Evolutionary conservation across 129 eudicot species (phyloP), one percentile per base, ranked within the genome.

Genomic region (Heracleum sosnowskyi): DNA sequence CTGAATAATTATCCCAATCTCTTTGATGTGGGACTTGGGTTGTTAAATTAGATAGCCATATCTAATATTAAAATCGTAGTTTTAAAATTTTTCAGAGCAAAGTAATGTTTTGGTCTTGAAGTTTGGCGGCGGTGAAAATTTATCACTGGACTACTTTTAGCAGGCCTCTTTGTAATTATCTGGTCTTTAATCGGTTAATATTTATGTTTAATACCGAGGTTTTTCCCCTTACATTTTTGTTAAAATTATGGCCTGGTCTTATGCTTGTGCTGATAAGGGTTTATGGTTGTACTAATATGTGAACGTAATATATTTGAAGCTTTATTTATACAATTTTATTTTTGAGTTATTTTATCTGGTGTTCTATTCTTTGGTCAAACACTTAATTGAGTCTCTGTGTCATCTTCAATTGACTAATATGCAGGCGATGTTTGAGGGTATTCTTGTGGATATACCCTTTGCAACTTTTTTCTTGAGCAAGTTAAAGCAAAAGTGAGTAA

Each of bases 391-490:
- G 33, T 66, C 75, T 79, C 6, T 3, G 12, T 79, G 73, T 47
- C 24, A n/a, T 47, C 31, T 69, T 71, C 37, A 36, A 51, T 75
- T 78, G n/a, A 1, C 74, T 73, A 42, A 73, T 75, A 41, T 85
- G 83, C 76, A 94, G 98, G 98, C 98, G 76, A 94, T 94, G 98
- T 91, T 89, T 82, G 98, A 94, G 86, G 98, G 98, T 74, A 94
- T 94, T 83, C 92, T 94, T 74, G 98, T 94, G 85, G 98, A 94
- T 80, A 91, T 94, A 80, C 98, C 98, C 68, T 94, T 94, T 86
- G 98, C 98, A 40, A 94, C 98, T 24, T 94, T 94, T 81, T 94
- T 94, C 87, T 84, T 92, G 86, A 94, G 98, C 96, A 94, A 94
- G 82, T 80, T 94, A 83, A 94, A 94, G 87, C 97, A 90, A 77